A percentile compares a stretch with the other conserved stretches of the same genome.
phyloP scores from a whole-genome alignment of 805 yeast genomes.

The Saccharomycopsis olivae region DNA sequence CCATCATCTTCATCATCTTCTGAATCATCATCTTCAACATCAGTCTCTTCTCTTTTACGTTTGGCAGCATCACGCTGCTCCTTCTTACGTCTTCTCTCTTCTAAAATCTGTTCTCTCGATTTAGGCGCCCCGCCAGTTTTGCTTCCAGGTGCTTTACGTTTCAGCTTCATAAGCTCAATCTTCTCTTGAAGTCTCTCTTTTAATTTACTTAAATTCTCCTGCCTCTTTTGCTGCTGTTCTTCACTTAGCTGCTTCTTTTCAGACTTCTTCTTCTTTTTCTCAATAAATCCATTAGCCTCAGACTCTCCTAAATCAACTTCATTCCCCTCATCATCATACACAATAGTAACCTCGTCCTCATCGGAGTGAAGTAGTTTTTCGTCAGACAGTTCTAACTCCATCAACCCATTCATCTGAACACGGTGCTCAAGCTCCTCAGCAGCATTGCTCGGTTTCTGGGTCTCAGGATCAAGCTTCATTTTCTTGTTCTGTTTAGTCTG shows the following conservation, averaged over 20 bases:
- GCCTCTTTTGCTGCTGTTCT: conserved; percentile 39
- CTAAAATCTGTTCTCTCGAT: conserved; percentile 71
- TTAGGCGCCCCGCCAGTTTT: conserved; percentile 71
- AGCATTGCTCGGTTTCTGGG: conserved; percentile 33
- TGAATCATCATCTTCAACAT: conserved; percentile 26
- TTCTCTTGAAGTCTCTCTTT: conserved; percentile 71
- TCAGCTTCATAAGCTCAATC: conserved; percentile 59
- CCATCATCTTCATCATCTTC: conserved; percentile 26
- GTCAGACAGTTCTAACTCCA: conserved; percentile 14
- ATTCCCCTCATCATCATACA: conserved; percentile 69
- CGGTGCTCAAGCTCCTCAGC: conserved; percentile 47
- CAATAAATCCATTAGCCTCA: conserved; percentile 33
- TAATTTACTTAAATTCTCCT: conserved; percentile 51
- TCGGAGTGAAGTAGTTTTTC: conserved; percentile 18
- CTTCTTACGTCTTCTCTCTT: conserved; percentile 43
- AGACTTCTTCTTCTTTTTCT: conserved; percentile 21
- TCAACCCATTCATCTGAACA: conserved; percentile 23
- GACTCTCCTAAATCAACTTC: conserved; percentile 24
- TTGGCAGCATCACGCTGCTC: conserved; percentile 24
- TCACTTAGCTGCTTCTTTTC: conserved; percentile 25
- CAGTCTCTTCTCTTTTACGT: conserved; percentile 26
- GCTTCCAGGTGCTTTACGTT: conserved; percentile 88
- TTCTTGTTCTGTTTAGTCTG: conserved; percentile 52
- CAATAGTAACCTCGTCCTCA: conserved; percentile 28
- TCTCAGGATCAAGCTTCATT: conserved; percentile 66